Base-by-base conservation (phyloP, 352 stramenopile genomes). In the Pythium scleroteichum region DNA sequence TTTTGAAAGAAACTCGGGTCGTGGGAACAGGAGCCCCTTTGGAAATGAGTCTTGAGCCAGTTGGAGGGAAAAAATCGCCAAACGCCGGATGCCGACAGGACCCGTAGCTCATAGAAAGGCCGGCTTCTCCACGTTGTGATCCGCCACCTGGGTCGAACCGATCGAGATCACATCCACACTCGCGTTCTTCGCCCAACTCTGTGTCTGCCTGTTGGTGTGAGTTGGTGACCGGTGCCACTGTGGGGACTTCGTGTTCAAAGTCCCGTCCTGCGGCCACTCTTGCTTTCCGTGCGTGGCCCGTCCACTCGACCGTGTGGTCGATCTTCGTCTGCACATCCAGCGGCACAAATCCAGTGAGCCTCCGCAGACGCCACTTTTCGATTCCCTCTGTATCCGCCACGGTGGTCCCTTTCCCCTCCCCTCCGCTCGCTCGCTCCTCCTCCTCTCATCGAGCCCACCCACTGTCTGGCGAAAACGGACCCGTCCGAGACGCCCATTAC, bases 251-350 rank as follows among this genome's bases (percentile, higher is more conserved):
- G 55, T 62, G 55, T 62, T 62, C 48, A 48, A 60, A 46, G 33
- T 35, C 19, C 33, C 14, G 14, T 22, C 26, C 47, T 20, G 4
- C 42, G 9, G 13, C 45, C 54, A 62, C 41, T 53, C 26, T n/a
- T 6, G 17, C 39, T 24, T 24, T 53, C 47, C 29, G 14, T 45
- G 20, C 9, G 19, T 57, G 57, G 35, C 48, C 41, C n/a, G 56
- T 63, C 56, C 47, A 53, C 29, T n/a, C 33, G 33, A 32, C 19
- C 45, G 20, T 20, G 23, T 19, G 17, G 22, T 65, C 48, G 41
- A 65, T 65, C 58, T 65, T 65, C 58, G 58, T 65, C 58, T 65
- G 48, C 58, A 59, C 26, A 55, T 65, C 22, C 35, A 32, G 19
- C 17, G 5, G 20, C 20, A 51, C 35, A 49, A 45, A 59, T 59